Evolutionary conservation across 2,329 filamentous ascomycete species (phyloP).

Genomic region (Alternaria arborescens): DNA sequence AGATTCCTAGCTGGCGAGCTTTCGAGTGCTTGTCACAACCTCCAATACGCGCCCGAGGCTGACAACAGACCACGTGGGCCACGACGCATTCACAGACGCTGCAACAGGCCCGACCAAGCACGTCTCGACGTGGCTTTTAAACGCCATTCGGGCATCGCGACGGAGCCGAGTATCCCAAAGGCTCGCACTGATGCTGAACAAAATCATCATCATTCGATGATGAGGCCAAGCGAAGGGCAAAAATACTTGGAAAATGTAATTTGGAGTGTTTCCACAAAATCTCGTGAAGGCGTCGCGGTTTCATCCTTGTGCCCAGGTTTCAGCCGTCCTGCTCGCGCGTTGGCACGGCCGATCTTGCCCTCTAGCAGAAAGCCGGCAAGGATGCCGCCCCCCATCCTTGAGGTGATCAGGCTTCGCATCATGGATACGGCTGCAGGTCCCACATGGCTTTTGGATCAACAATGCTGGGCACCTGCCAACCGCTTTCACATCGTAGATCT

Average conservation of each 20-base stretch:
- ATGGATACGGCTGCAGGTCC: constrained; percentile 13
- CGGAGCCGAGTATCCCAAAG: neutral
- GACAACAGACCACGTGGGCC: neutral
- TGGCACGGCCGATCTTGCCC: constrained; percentile 1
- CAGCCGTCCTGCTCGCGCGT: neutral
- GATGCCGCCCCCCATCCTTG: constrained; percentile 3
- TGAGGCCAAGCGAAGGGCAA: neutral
- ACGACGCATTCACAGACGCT: neutral
- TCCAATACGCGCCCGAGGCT: neutral
- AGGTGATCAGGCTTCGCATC: constrained; percentile 12
- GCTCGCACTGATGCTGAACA: neutral
- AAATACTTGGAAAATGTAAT: neutral
- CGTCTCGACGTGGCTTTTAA: constrained; percentile 1
- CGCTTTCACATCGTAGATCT: neutral
- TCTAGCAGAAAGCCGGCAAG: neutral
- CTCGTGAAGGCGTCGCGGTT: neutral
- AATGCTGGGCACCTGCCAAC: neutral
- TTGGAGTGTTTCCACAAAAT: neutral
- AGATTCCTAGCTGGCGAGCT: neutral
- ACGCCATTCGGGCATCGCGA: constrained; percentile 3
- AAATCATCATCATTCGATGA: neutral
- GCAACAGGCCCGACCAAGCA: neutral
- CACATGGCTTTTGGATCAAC: constrained; percentile 11
- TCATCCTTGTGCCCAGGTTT: neutral
- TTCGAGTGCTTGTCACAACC: neutral